Percentiles rank a stretch among this genome's conserved stretches.
Conservation (phyloP, 1,284 basidiomycete genomes). For the Ustilago curta region DNA sequence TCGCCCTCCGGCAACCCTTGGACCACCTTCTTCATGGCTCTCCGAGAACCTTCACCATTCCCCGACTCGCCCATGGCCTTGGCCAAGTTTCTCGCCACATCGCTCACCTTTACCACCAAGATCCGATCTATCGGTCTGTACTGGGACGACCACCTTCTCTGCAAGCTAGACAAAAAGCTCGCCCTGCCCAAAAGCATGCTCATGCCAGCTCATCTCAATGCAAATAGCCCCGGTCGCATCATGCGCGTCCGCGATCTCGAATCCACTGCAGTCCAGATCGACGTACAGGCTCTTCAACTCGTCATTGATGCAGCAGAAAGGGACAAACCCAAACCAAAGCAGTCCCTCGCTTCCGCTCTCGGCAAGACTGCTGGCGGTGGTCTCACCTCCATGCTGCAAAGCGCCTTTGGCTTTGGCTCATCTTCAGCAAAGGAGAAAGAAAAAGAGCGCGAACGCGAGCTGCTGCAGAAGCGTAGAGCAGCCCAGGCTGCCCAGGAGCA, state of each 20-base stretch:
- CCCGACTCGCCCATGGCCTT: conserved; percentile 85
- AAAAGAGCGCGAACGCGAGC: conserved; percentile 36
- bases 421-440: conserved; percentile 47
- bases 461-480: conserved; percentile 22
- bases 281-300: conserved; percentile 84
- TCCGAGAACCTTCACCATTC: conserved; percentile 85
- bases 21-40: conserved; percentile 91
- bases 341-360: conserved; percentile 54
- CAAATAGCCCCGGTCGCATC: conserved; percentile 72
- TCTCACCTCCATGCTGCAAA: conserved; percentile 68
- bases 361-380: conserved; percentile 65
- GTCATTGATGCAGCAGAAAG: conserved; percentile 78
- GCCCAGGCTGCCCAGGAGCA: conserved; percentile 25
- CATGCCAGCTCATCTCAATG: conserved; percentile 74
- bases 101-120: conserved; percentile 91
- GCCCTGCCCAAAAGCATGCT: conserved; percentile 75
- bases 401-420: conserved; percentile 69
- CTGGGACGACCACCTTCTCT: conserved; percentile 79
- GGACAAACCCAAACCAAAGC: conserved; percentile 72
- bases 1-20: conserved; percentile 73
- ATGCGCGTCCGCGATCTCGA: conserved; percentile 80
- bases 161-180: conserved; percentile 79
- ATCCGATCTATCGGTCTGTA: conserved; percentile 77
- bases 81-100: conserved; percentile 88
- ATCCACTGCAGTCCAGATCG: conserved; percentile 81